A percentile compares a stretch with the other conserved stretches of the same genome.
phyloP scores from a whole-genome alignment of 108 stramenopile species.

The Skeletonema costatum region DNA sequence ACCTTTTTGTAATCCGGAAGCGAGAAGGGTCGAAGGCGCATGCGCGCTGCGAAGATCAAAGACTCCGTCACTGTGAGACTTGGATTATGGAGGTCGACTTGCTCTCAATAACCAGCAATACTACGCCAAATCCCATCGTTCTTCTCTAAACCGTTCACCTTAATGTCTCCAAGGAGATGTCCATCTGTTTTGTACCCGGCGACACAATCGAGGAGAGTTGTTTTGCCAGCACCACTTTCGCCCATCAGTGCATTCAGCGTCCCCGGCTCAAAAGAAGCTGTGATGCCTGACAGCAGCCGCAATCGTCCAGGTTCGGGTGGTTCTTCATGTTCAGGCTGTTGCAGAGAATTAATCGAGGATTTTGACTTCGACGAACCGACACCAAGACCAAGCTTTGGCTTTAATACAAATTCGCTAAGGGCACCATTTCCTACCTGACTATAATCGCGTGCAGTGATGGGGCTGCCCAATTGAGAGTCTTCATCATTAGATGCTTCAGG shows the following conservation, averaged over 20 bases:
- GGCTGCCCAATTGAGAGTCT: neutral
- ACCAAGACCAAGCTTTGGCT: neutral
- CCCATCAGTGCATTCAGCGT: slow-evolving; percentile 25
- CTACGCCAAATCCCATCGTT: slow-evolving; percentile 1
- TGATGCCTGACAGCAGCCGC: slow-evolving; percentile 1
- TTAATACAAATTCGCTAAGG: neutral
- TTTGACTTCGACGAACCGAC: neutral
- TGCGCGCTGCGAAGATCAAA: slow-evolving; percentile 12
- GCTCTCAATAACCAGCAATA: slow-evolving; percentile 10
- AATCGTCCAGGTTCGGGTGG: neutral
- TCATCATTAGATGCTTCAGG: neutral
- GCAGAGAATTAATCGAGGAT: neutral
- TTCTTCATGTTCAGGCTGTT: neutral
- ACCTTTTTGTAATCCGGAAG: neutral
- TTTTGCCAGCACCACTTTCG: slow-evolving; percentile 7
- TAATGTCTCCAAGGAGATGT: neutral
- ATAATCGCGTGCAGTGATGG: neutral
- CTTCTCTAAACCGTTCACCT: slow-evolving; percentile 52
- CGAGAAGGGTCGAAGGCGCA: slow-evolving; percentile 16
- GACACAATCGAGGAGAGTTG: neutral
- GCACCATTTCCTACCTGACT: neutral
- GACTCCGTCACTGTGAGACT: slow-evolving; percentile 5
- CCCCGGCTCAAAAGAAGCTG: slow-evolving; percentile 9
- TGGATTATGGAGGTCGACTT: slow-evolving; percentile 10
- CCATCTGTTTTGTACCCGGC: neutral